Percentiles rank a stretch among this genome's conserved stretches.
Conservation (phyloP, 2,329 filamentous ascomycete species). For the Colletotrichum tabaci region DNA sequence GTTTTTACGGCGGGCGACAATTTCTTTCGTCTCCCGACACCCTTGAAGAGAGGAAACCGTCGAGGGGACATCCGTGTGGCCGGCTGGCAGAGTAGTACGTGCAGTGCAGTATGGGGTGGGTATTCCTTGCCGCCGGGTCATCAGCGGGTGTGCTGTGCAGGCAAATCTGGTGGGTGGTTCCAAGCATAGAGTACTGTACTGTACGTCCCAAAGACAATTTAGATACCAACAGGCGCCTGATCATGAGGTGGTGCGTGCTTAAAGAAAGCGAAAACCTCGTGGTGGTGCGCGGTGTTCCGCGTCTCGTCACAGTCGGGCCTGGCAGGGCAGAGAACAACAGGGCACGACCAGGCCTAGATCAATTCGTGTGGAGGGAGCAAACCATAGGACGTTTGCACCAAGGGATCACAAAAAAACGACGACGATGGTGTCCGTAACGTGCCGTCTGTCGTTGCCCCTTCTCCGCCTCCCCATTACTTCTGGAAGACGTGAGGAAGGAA, state of each 20-base stretch:
- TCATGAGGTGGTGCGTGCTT: background rate
- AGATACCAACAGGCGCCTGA: too few relatives aligned
- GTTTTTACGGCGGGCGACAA: too few relatives aligned
- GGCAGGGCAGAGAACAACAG: constrained; percentile 11
- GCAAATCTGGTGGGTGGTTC: background rate
- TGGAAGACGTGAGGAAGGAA: constrained; percentile 38
- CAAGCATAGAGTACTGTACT: background rate
- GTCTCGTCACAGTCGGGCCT: background rate
- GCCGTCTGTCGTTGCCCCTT: constrained; percentile 16
- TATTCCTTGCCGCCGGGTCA: constrained; percentile 7
- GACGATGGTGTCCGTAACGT: background rate
- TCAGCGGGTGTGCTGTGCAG: background rate
- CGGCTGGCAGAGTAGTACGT: constrained; percentile 6
- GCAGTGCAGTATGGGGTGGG: constrained; percentile 12
- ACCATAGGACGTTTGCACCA: constrained; percentile 16
- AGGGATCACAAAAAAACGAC: constrained; percentile 18
- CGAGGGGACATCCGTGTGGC: constrained; percentile 5
- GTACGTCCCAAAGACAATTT: too few relatives aligned
- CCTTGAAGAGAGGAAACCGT: background rate
- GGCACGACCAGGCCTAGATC: constrained; percentile 7
- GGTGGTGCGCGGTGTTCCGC: background rate
- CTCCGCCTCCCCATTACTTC: constrained; percentile 38
- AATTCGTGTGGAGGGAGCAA: constrained; percentile 20
- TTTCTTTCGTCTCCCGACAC: background rate
- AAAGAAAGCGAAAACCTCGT: background rate